Evolutionary conservation across 2,329 filamentous ascomycete genomes (phyloP).

Genomic region (Cercospora sp.): DNA sequence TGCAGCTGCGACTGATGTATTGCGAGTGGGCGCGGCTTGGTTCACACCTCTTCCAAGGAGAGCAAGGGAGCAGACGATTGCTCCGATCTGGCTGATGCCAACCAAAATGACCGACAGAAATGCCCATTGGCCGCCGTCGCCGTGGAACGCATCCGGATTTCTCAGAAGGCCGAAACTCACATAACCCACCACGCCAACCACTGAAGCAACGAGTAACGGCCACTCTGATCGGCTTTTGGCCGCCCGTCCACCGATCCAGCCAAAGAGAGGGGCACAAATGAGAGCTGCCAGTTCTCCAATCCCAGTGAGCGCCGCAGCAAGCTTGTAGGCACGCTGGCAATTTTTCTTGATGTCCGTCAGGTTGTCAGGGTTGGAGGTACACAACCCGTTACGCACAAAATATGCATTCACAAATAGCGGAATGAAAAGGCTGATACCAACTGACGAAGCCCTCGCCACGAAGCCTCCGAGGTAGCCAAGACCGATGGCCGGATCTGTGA

Average conservation of each 20-base stretch:
- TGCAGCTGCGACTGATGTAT: conserved; percentile 18
- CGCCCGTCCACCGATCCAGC: conserved; percentile 73
- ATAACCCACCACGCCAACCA: conserved; percentile 78
- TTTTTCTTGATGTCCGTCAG: conserved; percentile 72
- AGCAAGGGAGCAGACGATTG: conserved; percentile 93
- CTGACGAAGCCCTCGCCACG: conserved; percentile 89
- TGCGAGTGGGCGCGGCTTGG: neutral
- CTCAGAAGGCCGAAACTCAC: conserved; percentile 70
- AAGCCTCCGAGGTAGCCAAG: conserved; percentile 92
- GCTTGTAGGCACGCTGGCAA: conserved; percentile 81
- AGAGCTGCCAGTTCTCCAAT: conserved; percentile 85
- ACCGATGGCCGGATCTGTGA: conserved; percentile 74
- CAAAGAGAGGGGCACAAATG: conserved; percentile 81
- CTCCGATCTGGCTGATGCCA: conserved; percentile 91
- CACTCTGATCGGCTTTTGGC: conserved; percentile 57
- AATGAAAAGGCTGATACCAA: conserved; percentile 92
- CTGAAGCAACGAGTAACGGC: conserved; percentile 70
- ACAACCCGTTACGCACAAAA: conserved; percentile 79
- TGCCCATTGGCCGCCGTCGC: conserved; percentile 56
- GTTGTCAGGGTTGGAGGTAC: conserved; percentile 54
- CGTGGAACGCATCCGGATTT: conserved; percentile 70
- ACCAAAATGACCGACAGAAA: conserved; percentile 76
- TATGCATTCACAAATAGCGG: conserved; percentile 90
- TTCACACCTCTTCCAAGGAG: conserved; percentile 80
- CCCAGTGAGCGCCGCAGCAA: conserved; percentile 84